These are phyloP conservation scores for Emericellopsis cladophorae DNA, from an alignment of 2,329 filamentous ascomycete genomes.

Conservation along the genomic window DNA sequence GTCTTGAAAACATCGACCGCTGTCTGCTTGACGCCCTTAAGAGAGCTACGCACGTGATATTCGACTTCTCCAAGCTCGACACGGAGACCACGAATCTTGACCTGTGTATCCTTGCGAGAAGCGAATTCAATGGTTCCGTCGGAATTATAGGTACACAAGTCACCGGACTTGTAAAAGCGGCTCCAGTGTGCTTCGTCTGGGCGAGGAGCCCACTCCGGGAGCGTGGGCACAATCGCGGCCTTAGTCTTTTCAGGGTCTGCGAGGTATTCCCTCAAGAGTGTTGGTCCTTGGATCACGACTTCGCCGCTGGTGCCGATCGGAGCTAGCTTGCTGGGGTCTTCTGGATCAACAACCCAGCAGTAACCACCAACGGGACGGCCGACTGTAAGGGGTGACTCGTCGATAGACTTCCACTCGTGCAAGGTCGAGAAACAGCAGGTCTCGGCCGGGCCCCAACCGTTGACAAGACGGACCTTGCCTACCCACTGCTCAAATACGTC, in stretches of 20 bases:
- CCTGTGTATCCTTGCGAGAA: conserved; percentile 13
- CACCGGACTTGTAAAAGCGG: conserved; percentile 5
- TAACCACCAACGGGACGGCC: conserved; percentile 3
- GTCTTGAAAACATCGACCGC: not conserved
- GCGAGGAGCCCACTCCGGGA: not conserved
- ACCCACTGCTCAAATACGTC: conserved; percentile 8
- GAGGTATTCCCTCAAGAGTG: conserved; percentile 32
- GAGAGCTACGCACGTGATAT: not conserved
- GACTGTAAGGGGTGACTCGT: not conserved
- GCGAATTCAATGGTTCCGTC: conserved; percentile 1
- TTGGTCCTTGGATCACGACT: conserved; percentile 14
- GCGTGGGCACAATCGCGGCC: conserved; percentile 1
- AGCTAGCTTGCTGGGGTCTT: conserved; percentile 4
- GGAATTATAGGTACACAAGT: conserved; percentile 1
- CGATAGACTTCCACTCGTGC: not conserved
- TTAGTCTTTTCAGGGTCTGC: conserved; percentile 17
- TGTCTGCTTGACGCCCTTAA: not conserved
- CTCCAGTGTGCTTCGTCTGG: conserved; percentile 4
- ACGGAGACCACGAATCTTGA: conserved; percentile 40
- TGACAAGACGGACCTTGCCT: conserved; percentile 2
- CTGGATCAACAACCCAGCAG: conserved; percentile 8
- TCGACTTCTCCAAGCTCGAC: conserved; percentile 24
- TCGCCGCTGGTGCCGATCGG: conserved; percentile 6
- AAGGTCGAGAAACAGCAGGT: not conserved
- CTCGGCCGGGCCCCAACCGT: conserved; percentile 9